Conservation (phyloP, 2,329 filamentous ascomycete genomes). For the Verticillium dahliae region DNA sequence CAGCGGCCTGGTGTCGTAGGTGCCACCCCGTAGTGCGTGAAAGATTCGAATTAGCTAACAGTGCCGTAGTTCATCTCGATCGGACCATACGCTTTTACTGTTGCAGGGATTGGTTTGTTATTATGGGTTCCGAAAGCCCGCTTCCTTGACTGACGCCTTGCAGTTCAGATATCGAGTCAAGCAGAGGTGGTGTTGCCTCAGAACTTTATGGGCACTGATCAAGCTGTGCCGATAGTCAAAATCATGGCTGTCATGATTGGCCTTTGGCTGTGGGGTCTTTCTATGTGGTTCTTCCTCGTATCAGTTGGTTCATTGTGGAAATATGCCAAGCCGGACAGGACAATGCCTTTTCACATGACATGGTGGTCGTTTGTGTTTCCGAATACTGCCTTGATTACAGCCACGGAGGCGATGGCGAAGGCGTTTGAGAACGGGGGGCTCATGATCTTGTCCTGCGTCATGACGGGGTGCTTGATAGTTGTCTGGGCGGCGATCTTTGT, state of each 20-base stretch:
- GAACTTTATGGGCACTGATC: slow-evolving; percentile 31
- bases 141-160: background rate
- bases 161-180: slow-evolving; percentile 38
- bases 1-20: slow-evolving; percentile 66
- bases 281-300: slow-evolving; percentile 78
- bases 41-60: background rate
- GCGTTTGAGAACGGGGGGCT: slow-evolving; percentile 55
- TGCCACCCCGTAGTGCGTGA: background rate
- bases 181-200: slow-evolving; percentile 34
- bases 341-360: slow-evolving; percentile 73
- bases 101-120: slow-evolving; percentile 33
- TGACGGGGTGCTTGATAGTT: slow-evolving; percentile 58
- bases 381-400: slow-evolving; percentile 69
- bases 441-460: slow-evolving; percentile 59
- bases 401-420: slow-evolving; percentile 64
- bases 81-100: slow-evolving; percentile 61
- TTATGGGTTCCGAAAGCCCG: background rate
- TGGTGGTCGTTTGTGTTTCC: slow-evolving; percentile 83
- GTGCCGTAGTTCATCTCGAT: slow-evolving; percentile 65
- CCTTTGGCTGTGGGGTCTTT: slow-evolving; percentile 78
- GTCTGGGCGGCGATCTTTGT: slow-evolving; percentile 63
- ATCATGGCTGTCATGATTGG: slow-evolving; percentile 54
- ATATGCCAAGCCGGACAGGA: slow-evolving; percentile 48
- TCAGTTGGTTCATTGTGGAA: slow-evolving; percentile 70
- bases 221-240: slow-evolving; percentile 37